Percentiles rank a stretch among this genome's conserved stretches.
phyloP scores from a whole-genome alignment of 2,329 filamentous ascomycete species.

The Aspergillus niger region DNA sequence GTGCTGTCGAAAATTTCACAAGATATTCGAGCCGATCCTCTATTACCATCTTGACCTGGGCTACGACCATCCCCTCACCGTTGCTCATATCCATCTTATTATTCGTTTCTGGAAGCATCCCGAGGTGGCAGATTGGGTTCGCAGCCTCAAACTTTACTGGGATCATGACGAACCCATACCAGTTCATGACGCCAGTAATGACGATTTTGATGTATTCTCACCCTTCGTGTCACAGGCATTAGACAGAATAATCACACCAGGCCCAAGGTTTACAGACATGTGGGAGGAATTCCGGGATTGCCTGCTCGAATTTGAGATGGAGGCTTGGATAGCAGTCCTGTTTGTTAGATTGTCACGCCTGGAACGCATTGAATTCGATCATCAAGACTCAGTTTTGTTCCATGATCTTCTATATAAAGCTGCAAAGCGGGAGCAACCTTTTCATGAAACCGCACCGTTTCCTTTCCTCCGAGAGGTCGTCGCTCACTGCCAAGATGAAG shows the following conservation, averaged over 20 bases:
- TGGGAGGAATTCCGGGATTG: background rate
- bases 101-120: background rate
- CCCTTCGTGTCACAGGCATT: background rate
- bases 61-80: no score
- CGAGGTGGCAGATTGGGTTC: background rate
- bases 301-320: background rate
- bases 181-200: background rate
- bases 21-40: background rate
- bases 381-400: background rate
- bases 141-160: background rate
- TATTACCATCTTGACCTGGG: background rate
- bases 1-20: background rate
- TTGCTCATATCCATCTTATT: background rate
- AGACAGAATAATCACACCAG: background rate
- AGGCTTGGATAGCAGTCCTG: background rate
- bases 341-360: background rate
- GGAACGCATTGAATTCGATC: background rate
- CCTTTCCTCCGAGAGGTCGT: background rate
- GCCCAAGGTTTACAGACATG: background rate
- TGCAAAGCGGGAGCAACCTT: background rate
- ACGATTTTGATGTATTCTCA: background rate
- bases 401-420: background rate
- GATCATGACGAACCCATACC: background rate
- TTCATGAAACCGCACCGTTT: background rate
- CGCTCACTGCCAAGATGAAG: background rate